Evolutionary conservation across 2,329 filamentous ascomycete species (phyloP).

Genomic region (Fusarium caatingaense): DNA sequence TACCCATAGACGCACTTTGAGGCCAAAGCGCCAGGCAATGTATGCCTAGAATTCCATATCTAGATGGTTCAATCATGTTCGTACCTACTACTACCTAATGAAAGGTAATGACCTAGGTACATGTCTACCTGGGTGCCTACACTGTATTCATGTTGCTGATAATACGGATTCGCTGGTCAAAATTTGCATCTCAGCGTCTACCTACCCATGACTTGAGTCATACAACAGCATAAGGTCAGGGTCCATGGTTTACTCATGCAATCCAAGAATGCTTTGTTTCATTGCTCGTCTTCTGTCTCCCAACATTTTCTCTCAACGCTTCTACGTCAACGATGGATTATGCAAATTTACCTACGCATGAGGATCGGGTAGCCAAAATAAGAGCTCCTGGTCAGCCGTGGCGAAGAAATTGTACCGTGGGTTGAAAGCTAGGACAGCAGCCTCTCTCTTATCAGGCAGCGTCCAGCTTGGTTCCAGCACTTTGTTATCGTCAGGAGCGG

Average conservation of each 20-base stretch:
- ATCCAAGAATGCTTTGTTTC: neutral
- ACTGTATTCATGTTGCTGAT: neutral
- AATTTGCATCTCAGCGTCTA: neutral
- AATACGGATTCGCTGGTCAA: neutral
- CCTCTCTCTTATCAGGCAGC: constrained; percentile 74
- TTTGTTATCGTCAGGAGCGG: constrained; percentile 65
- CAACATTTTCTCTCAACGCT: neutral
- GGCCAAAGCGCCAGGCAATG: neutral
- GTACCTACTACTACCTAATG: no score
- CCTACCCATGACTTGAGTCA: neutral
- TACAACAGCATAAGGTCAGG: constrained; percentile 9
- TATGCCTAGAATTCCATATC: no score
- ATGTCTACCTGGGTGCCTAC: neutral
- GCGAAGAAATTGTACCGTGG: constrained; percentile 92
- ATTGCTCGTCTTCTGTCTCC: neutral
- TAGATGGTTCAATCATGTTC: no score
- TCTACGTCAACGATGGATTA: neutral
- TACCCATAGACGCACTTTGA: neutral
- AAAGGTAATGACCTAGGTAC: no score
- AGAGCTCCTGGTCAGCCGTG: constrained; percentile 84
- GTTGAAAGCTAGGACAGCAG: constrained; percentile 85
- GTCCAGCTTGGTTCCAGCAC: constrained; percentile 72
- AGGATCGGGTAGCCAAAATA: constrained; percentile 82
- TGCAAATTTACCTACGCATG: constrained; percentile 54
- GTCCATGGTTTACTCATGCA: constrained; percentile 22